A percentile compares a stretch with the other conserved stretches of the same genome.
phyloP scores from a whole-genome alignment of 306 rosid species.

The Lathyrus tuberosus region DNA sequence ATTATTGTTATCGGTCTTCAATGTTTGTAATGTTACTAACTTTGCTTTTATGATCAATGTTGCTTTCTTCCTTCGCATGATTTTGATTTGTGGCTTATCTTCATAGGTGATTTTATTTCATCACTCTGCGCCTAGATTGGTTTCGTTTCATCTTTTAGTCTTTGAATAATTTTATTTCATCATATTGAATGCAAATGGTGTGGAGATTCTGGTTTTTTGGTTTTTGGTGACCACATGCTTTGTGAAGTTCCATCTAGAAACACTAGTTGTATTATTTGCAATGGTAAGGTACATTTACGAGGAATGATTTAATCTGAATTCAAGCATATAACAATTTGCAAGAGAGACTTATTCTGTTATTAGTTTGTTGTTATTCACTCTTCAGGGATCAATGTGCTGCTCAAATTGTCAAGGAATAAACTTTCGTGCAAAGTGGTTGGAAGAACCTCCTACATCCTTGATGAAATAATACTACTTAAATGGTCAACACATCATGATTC shows the following conservation, averaged over 20 bases:
- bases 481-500: conserved; percentile 19
- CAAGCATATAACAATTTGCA: conserved; percentile 32
- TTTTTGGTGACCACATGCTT: conserved; percentile 95
- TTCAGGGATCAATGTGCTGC: conserved; percentile 56
- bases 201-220: conserved; percentile 84
- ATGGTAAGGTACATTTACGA: conserved; percentile 65
- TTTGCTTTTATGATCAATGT: too few relatives aligned
- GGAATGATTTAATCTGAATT: conserved; percentile 15
- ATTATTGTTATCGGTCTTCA: too few relatives aligned
- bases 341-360: background rate
- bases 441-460: conserved; percentile 60
- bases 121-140: too few relatives aligned
- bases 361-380: conserved; percentile 22
- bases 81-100: too few relatives aligned
- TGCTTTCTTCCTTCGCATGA: too few relatives aligned
- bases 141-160: too few relatives aligned
- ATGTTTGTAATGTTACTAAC: too few relatives aligned
- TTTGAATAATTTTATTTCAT: too few relatives aligned
- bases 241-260: conserved; percentile 94
- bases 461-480: conserved; percentile 35
- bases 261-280: conserved; percentile 75
- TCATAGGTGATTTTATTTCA: too few relatives aligned
- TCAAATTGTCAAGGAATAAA: conserved; percentile 58
- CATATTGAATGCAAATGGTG: conserved; percentile 92
- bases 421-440: conserved; percentile 73